Conservation (phyloP, 805 yeast genomes). For the Ogataea philodendri region DNA sequence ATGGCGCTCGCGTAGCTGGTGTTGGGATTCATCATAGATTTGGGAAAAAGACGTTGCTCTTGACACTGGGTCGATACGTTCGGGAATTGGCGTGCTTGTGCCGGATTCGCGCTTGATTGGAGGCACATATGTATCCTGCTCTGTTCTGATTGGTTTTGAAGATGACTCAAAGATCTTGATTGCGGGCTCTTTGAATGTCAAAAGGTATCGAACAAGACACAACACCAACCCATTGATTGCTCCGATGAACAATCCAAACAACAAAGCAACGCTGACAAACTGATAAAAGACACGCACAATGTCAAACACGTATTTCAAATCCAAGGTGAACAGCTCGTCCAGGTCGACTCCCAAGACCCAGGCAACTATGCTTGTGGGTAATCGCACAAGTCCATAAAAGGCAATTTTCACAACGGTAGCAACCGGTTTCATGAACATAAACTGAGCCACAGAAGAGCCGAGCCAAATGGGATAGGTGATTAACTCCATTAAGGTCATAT, state of each 20-base stretch:
- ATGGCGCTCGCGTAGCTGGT: conserved; percentile 14
- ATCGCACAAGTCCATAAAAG: conserved; percentile 4
- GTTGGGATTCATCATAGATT: conserved; percentile 5
- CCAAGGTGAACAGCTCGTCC: conserved; percentile 1
- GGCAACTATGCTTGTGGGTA: conserved; percentile 4
- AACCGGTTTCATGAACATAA: conserved; percentile 5
- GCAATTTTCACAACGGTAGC: conserved; percentile 2
- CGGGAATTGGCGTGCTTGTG: not conserved
- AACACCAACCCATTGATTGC: conserved; percentile 18
- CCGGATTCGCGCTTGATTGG: conserved; percentile 3
- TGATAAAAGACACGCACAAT: conserved; percentile 25
- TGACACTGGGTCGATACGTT: conserved; percentile 1
- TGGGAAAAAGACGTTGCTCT: conserved; percentile 9
- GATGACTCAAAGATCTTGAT: conserved; percentile 2
- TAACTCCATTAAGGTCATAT: conserved; percentile 1
- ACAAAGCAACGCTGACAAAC: conserved; percentile 21
- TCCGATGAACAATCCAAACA: conserved; percentile 26
- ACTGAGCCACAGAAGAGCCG: conserved; percentile 1
- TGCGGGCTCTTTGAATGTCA: conserved; percentile 11
- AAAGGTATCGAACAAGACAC: conserved; percentile 16
- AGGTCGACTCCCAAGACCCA: conserved; percentile 17
- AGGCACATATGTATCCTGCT: not conserved
- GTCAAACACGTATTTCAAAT: conserved; percentile 14
- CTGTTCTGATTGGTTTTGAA: not conserved
- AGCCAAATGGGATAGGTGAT: conserved; percentile 9